phyloP scores from a whole-genome alignment of 345 rosid genomes.

The Abelmoschus esculentus region DNA sequence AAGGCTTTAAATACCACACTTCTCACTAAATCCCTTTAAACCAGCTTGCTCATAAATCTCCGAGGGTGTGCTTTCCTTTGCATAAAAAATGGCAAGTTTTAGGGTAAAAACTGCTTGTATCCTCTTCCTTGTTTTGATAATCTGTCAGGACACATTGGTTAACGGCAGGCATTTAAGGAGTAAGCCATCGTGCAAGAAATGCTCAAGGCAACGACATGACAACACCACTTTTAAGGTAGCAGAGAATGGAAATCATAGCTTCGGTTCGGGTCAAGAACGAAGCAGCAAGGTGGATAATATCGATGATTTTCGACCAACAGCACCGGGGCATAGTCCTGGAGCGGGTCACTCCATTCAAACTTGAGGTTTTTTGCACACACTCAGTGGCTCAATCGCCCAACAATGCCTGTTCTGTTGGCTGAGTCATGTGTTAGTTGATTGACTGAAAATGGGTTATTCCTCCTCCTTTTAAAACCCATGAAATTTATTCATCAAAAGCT shows the following conservation, averaged over 20 bases:
- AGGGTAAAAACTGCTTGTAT: background rate
- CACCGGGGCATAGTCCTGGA: conserved; percentile 45
- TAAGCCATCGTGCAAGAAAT: conserved; percentile 5
- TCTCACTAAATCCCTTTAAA: background rate
- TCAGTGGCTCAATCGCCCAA: too few species aligned
- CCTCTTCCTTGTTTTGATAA: background rate
- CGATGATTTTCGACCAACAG: conserved; percentile 32
- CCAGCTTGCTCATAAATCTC: background rate
- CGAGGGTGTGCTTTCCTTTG: background rate
- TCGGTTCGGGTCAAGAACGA: background rate
- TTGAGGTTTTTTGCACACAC: too few species aligned
- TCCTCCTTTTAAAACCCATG: too few species aligned
- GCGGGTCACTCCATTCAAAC: conserved; percentile 29
- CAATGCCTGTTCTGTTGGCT: too few species aligned
- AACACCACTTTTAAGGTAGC: background rate
- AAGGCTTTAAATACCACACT: conserved; percentile 12
- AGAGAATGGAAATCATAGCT: background rate
- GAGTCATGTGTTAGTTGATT: too few species aligned
- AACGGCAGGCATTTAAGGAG: conserved; percentile 11
- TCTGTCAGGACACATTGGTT: background rate
- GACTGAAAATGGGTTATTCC: too few species aligned
- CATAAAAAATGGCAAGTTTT: background rate
- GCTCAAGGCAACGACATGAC: background rate
- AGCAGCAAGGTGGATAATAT: conserved; percentile 15
- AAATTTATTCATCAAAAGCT: too few species aligned